These are phyloP conservation scores for Dictyostelium discoideum DNA, from an alignment of 78 protist genomes.

Conservation along the genomic window dicty_2.7 NC_007088.5:5528001-5528500, in stretches of 20 bases:
- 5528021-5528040: constrained; percentile 71
- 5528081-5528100: constrained; percentile 26
- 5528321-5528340: constrained; percentile 21
- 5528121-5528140: constrained; percentile 63
- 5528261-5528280: constrained; percentile 39
- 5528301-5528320: constrained; percentile 40
- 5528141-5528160: constrained; percentile 66
- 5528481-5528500: constrained; percentile 63
- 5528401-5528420: constrained; percentile 46
- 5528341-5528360: background rate
- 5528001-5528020: constrained; percentile 75
- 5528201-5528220: constrained; percentile 58
- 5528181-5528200: constrained; percentile 66
- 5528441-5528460: constrained; percentile 65
- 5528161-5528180: constrained; percentile 58
- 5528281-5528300: constrained; percentile 67
- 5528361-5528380: background rate
- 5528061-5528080: constrained; percentile 76
- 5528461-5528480: constrained; percentile 65
- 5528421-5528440: constrained; percentile 53
- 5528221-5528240: constrained; percentile 43
- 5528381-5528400: constrained; percentile 53
- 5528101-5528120: constrained; percentile 51
- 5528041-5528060: constrained; percentile 74
- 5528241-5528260: constrained; percentile 55